Base-by-base conservation (phyloP, 164 flowering plant species). In the Houttuynia cordata region DNA sequence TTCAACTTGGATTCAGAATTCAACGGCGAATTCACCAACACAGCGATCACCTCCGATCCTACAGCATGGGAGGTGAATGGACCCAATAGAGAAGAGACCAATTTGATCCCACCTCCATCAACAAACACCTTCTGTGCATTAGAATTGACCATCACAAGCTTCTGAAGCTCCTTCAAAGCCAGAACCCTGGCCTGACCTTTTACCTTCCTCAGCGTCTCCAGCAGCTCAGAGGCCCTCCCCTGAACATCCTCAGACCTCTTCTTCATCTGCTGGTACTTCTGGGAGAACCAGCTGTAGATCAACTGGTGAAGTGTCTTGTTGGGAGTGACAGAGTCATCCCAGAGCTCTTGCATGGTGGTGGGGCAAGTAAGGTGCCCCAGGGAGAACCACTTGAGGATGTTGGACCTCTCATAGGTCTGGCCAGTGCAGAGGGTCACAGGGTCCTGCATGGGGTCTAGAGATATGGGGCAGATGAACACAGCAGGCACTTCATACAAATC, bases 51-150 rank as follows among this genome's bases (percentile, higher is more conserved):
- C 67, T 91, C 97, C 0, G 84, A 88, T 25, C 97, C 97, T 47
- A 91, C 97, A 1, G 84, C 87, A 57, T 91, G 88, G 6, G 91
- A 80, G 19, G 97, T 91, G 64, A 91, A 87, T 19, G 91, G 93
- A 54, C 96, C 97, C 22, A 91, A 65, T 30, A 88, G 68, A 52
- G 89, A 82, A 12, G 81, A 72, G 24, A 91, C 56, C 58, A 86
- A 45, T 39, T 73, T 45, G 53, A 84, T 66, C 15, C 97, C 96
- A 53, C 88, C 93, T 39, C 76, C 73, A 49, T 81, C 89, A 14
- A 79, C 81, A 60, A 83, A 79, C 0, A 84, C 67, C 69, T 76
- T 87, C 78, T 78, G 77, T 3, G 84, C 88, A 4, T 88, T 74
- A 17, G 71, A 72, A 58, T 88, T 88, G 8, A 68, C 67, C 12